Base-by-base conservation (phyloP, 1,284 basidiomycete genomes). In the Ustilago esculenta region DNA sequence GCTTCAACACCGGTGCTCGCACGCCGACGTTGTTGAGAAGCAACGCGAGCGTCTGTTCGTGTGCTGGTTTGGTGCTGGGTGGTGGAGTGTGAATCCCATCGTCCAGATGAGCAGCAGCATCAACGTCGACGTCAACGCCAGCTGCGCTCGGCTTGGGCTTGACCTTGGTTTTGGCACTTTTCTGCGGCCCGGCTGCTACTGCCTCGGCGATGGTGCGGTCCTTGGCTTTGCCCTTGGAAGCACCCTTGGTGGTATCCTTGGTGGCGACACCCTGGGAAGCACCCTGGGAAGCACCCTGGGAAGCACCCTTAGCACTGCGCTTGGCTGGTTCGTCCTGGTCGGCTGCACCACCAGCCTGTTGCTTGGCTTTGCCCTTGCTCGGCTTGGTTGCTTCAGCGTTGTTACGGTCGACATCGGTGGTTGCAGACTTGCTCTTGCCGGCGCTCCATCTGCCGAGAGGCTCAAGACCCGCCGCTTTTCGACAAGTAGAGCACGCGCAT, bases 31-130 rank as follows among this genome's bases (percentile, higher is more conserved):
- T 20, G 33, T 33, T 33, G 21, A 64, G 55, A 4, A 56, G 36
- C 14, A 33, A 54, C n/a, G 59, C 54, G 20, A 63, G 49, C 11
- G 50, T 64, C 47, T 49, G 55, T 41, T 59, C 64, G 14, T 40
- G 32, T 27, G 42, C 39, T 12, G 42, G 33, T 15, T 45, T 53
- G 27, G 24, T 52, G 34, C 24, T 46, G 11, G 51, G 51, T 25
- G 60, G 67, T 9, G 67, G 67, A 6, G 67, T 64, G 32, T 6
- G 36, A 45, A 70, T 53, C 25, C 54, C 55, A 14, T 69, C 59
- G 39, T 68, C 48, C 7, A 49, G n/a, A n/a, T n/a, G n/a, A n/a
- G n/a, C n/a, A n/a, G n/a, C n/a, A n/a, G n/a, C 46, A 5, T 30
- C 58, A 3, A 15, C 54, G 17, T 43, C 48, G n/a, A 17, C n/a